phyloP scores from a whole-genome alignment of 331 rosid genomes.

The Spiraea crenata region DNA sequence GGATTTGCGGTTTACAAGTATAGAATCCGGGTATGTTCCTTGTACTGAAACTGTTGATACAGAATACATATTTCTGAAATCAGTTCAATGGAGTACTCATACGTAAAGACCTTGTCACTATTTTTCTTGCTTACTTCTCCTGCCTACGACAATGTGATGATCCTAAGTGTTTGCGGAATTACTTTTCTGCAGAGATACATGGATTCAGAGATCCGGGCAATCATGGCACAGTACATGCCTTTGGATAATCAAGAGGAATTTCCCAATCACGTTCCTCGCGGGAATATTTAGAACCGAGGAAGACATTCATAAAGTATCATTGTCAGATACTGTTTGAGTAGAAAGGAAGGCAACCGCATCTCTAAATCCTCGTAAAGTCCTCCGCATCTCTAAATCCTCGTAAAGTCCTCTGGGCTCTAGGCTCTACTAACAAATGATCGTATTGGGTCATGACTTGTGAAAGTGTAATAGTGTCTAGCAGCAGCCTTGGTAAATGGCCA shows the following conservation, averaged over 20 bases:
- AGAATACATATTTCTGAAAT: neutral
- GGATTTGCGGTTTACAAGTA: slow-evolving; percentile 90
- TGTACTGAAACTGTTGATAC: neutral
- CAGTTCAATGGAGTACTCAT: neutral
- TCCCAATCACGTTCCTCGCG: slow-evolving; percentile 40
- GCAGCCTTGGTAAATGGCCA: neutral
- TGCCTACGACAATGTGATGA: neutral
- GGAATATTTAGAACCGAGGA: slow-evolving; percentile 28
- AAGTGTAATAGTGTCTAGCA: neutral
- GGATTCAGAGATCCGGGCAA: slow-evolving; percentile 89
- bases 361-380: neutral
- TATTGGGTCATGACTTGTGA: neutral
- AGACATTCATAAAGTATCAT: neutral
- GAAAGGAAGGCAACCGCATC: neutral
- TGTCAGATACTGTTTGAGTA: neutral
- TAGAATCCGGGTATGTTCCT: slow-evolving; percentile 78
- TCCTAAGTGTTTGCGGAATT: neutral
- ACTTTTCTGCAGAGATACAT: slow-evolving; percentile 68
- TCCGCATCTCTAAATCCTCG: neutral
- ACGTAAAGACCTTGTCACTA: no score
- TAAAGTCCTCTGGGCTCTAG: neutral
- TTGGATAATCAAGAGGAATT: slow-evolving; percentile 76
- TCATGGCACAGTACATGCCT: slow-evolving; percentile 99
- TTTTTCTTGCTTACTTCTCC: neutral
- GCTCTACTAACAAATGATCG: neutral